phyloP scores from a whole-genome alignment of 2,329 filamentous ascomycete genomes.

The Nothophoma quercina region DNA sequence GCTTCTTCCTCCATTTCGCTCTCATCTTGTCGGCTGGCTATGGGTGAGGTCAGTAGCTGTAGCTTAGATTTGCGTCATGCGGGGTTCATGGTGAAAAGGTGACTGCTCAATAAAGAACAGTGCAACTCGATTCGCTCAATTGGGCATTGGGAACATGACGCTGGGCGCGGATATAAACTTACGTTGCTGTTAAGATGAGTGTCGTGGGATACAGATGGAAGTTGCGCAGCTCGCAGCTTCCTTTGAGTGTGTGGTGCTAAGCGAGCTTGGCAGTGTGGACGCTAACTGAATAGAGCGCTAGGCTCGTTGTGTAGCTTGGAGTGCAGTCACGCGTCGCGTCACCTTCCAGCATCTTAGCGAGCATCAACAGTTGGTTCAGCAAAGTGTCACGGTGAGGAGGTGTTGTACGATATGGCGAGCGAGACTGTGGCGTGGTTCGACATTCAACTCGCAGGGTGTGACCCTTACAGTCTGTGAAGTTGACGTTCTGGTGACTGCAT shows the following conservation, averaged over 20 bases:
- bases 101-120: conserved; percentile 11
- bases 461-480: conserved; percentile 26
- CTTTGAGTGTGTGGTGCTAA: conserved; percentile 12
- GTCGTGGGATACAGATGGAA: conserved; percentile 50
- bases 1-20: conserved; percentile 99
- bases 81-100: conserved; percentile 14
- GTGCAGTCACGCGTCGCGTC: conserved; percentile 25
- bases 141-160: conserved; percentile 23
- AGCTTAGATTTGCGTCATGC: conserved; percentile 18
- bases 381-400: neutral
- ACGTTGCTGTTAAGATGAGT: conserved; percentile 55
- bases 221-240: conserved; percentile 24
- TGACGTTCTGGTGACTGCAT: neutral
- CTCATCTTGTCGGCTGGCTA: conserved; percentile 67
- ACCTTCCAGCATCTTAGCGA: conserved; percentile 3
- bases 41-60: conserved; percentile 39
- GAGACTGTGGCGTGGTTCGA: conserved; percentile 40
- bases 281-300: conserved; percentile 14
- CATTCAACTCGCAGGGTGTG: conserved; percentile 25
- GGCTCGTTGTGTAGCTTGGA: no score
- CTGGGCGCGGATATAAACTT: conserved; percentile 33
- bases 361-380: neutral
- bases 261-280: neutral
- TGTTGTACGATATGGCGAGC: conserved; percentile 31
- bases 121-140: conserved; percentile 31